Conservation (phyloP, 495 filamentous ascomycete genomes). For the Hyaloscypha variabilis region DNA sequence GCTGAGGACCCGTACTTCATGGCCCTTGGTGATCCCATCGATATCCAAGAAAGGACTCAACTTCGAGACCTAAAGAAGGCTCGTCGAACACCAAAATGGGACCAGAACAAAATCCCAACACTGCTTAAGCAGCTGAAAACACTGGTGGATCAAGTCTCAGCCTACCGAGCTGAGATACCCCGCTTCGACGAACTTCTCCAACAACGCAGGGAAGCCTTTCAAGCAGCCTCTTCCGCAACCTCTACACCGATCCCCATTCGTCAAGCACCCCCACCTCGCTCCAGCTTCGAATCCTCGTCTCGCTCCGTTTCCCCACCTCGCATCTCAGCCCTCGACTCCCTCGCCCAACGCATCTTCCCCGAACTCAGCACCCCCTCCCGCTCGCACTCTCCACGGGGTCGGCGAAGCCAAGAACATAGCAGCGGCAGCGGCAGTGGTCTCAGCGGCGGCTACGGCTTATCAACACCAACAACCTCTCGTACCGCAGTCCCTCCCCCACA, state of each 20-base stretch:
- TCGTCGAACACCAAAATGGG: conserved; percentile 53
- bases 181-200: conserved; percentile 77
- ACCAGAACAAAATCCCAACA: conserved; percentile 46
- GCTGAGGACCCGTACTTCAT: conserved; percentile 17
- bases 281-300: conserved; percentile 23
- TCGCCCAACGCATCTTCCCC: conserved; percentile 58
- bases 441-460: conserved; percentile 26
- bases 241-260: conserved; percentile 30
- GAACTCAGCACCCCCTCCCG: conserved; percentile 53
- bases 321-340: conserved; percentile 52
- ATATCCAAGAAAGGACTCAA: conserved; percentile 46
- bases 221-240: conserved; percentile 43
- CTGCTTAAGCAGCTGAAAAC: conserved; percentile 51
- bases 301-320: conserved; percentile 40
- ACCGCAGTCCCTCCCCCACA: conserved; percentile 23
- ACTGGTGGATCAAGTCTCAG: conserved; percentile 65
- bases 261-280: conserved; percentile 22
- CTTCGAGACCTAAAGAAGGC: conserved; percentile 48
- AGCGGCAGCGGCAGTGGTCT: conserved; percentile 13
- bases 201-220: conserved; percentile 69
- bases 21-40: conserved; percentile 26
- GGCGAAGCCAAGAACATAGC: conserved; percentile 35
- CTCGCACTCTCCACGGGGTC: conserved; percentile 49
- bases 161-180: conserved; percentile 68
- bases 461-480: conserved; percentile 25